phyloP scores from a whole-genome alignment of 306 rosid genomes.

The Inga laurina region DNA sequence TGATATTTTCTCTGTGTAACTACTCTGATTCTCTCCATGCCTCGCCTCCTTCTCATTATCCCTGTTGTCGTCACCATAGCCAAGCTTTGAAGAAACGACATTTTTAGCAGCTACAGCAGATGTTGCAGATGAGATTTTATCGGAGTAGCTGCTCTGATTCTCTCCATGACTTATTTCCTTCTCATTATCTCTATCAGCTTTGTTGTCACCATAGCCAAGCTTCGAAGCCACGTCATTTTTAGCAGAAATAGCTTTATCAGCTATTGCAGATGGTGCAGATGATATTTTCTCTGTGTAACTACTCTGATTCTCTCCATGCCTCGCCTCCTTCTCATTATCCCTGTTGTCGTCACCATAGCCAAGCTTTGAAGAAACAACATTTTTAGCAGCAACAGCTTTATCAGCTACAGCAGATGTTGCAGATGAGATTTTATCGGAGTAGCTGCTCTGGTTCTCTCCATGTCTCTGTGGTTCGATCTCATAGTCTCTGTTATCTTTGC shows the following conservation, averaged over 20 bases:
- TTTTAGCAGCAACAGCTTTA: conserved; percentile 37
- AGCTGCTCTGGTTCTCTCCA: conserved; percentile 26
- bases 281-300: conserved; percentile 33
- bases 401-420: conserved; percentile 26
- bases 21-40: too few species aligned
- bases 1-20: too few species aligned
- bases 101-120: conserved; percentile 40
- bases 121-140: conserved; percentile 22
- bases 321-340: neutral
- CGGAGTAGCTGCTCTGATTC: conserved; percentile 34
- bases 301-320: conserved; percentile 1
- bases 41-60: too few species aligned
- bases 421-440: conserved; percentile 31
- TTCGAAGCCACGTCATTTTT: conserved; percentile 27
- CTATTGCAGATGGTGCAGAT: conserved; percentile 5
- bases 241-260: conserved; percentile 36
- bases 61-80: too few species aligned
- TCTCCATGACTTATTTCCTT: neutral
- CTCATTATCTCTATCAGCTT: neutral
- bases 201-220: neutral
- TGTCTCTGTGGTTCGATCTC: neutral
- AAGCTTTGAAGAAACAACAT: conserved; percentile 10
- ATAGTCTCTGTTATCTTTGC: neutral
- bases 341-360: neutral
- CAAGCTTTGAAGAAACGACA: neutral